phyloP scores from a whole-genome alignment of 768 basidiomycete species.

The Hypholoma sublateritium region DNA sequence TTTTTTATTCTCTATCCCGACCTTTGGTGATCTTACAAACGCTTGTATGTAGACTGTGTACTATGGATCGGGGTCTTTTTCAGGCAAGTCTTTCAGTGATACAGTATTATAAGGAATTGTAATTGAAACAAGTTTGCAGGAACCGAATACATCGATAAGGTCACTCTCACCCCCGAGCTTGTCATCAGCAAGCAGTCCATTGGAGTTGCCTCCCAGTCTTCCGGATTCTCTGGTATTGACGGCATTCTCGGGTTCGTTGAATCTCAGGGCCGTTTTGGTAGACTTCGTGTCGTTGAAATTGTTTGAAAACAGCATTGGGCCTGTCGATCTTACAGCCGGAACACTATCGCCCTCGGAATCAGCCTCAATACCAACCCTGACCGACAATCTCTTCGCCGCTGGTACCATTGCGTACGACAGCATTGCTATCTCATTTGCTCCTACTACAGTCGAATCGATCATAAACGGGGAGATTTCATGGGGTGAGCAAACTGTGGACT shows the following conservation, averaged over 20 bases:
- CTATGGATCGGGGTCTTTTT: conserved; percentile 62
- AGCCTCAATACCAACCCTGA: conserved; percentile 49
- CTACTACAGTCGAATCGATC: conserved; percentile 30
- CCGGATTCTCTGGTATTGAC: conserved; percentile 51
- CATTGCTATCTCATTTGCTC: conserved; percentile 52
- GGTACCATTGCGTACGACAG: conserved; percentile 36
- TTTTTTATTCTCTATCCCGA: neutral
- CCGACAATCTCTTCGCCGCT: conserved; percentile 46
- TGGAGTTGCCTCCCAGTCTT: conserved; percentile 46
- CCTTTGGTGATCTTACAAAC: neutral
- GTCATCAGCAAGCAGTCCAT: conserved; percentile 56
- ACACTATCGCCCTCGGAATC: conserved; percentile 28
- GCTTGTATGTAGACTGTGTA: conserved; percentile 36
- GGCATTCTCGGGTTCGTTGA: conserved; percentile 59
- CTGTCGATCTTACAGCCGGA: conserved; percentile 51
- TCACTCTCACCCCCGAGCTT: conserved; percentile 46
- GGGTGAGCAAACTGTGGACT: conserved; percentile 18
- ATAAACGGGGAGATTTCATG: conserved; percentile 55
- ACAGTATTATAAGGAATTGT: neutral
- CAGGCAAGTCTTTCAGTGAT: conserved; percentile 7
- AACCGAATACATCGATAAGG: conserved; percentile 36
- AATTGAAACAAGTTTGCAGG: conserved; percentile 24
- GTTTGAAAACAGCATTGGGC: conserved; percentile 49
- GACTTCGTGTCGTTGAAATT: neutral
- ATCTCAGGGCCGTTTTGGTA: neutral